A percentile compares a stretch with the other conserved stretches of the same genome.
These are phyloP conservation scores for Picochlorum sp. DNA, from an alignment of 139 green algal species.

Conservation along the genomic window DNA sequence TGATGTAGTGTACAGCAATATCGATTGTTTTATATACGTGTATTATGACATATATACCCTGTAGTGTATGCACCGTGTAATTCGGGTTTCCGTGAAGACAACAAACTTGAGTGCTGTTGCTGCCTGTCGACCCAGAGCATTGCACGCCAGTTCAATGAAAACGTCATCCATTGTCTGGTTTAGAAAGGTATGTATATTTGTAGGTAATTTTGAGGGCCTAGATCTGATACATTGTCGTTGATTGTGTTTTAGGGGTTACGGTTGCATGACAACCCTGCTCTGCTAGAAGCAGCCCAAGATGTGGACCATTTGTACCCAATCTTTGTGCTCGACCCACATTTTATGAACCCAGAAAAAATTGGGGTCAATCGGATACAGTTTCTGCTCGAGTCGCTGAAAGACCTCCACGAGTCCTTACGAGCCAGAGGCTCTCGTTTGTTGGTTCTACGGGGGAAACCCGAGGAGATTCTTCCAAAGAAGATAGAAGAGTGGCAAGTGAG, in stretches of 20 bases:
- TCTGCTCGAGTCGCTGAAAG: constrained; percentile 67
- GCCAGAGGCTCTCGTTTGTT: constrained; percentile 51
- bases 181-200: background rate
- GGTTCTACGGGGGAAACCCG: constrained; percentile 63
- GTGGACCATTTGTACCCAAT: constrained; percentile 60
- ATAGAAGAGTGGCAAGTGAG: constrained; percentile 51
- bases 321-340: constrained; percentile 78
- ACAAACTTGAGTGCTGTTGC: no score
- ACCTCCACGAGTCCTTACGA: constrained; percentile 59
- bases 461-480: constrained; percentile 53
- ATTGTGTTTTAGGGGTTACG: constrained; percentile 50
- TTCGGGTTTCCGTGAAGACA: no score
- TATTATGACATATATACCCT: no score
- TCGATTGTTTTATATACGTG: no score
- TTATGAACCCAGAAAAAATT: constrained; percentile 48
- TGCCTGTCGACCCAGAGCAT: no score
- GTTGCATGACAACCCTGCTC: constrained; percentile 84
- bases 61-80: no score
- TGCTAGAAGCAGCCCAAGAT: constrained; percentile 52
- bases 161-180: constrained; percentile 1
- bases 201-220: no score
- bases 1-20: background rate
- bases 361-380: constrained; percentile 78
- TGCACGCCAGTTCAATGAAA: background rate
- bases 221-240: background rate